Base-by-base conservation (phyloP, 2,329 filamentous ascomycete genomes). In the Paradendryphiella salina region DNA sequence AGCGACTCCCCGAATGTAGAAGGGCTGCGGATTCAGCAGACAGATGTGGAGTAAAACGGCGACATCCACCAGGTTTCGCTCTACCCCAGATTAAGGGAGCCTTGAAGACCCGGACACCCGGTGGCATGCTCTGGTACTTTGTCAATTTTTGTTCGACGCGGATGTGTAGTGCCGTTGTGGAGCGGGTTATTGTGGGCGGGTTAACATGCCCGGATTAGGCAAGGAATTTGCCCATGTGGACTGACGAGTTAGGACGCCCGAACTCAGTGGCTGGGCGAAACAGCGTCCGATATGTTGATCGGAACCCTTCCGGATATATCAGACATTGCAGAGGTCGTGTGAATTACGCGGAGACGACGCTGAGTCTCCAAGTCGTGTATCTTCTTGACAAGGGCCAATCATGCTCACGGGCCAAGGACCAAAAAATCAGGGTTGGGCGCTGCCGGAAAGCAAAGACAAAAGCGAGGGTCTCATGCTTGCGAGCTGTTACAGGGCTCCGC, bases 31-130 rank as follows among this genome's bases (percentile, higher is more conserved):
- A 55, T 52, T 42, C 49, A 52, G 26, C 34, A 48, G 29, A 55
- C 52, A 34, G 48, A 55, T 48, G 52, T 42, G 52, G 52, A 55
- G 39, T 55, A 48, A 46, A 55, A 33, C 42, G 47, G 52, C 52
- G 49, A 39, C 45, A 52, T 38, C 28, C 43, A 38, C 49, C 36
- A 31, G 11, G 3, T 18, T 10, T 33, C 18, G 39, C 39, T 34
- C 29, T 52, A 54, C 42, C 42, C 46, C 42, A 44, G 42, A 35
- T 28, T 32, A 37, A 39, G 34, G 42, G 8, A n/a, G 34, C 35
- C 33, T 28, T 26, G 14, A 23, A 33, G 35, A 28, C 29, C 38
- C 29, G 52, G 17, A 17, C 38, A 36, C 29, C 37, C 28, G 38
- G 38, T 28, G 37, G 14, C n/a, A 14, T 47, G 23, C 32, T 39